Evolutionary conservation across 345 rosid species (phyloP).

Genomic region (Diplotaxis tenuifolia): DNA sequence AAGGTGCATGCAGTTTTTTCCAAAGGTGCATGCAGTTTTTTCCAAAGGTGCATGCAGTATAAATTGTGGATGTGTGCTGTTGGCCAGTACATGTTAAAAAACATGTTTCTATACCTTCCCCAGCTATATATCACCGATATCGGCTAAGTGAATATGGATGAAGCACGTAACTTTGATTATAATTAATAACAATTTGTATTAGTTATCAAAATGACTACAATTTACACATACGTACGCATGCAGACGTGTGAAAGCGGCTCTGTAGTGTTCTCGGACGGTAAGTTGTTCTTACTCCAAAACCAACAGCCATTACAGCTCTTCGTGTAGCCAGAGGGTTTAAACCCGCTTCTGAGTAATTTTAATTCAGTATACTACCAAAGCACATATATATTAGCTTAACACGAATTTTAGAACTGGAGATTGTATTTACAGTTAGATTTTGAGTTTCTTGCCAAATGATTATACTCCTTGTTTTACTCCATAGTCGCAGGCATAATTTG

Average conservation of each 20-base stretch:
- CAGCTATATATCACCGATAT: background rate
- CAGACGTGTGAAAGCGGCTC: conserved; percentile 20
- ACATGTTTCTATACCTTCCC: background rate
- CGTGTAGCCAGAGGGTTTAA: conserved; percentile 15
- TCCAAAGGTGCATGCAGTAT: background rate
- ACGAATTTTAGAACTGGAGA: background rate
- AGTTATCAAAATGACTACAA: background rate
- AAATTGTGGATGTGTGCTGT: background rate
- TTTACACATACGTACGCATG: background rate
- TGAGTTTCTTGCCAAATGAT: background rate
- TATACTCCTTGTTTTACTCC: background rate
- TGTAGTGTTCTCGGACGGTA: conserved; percentile 17
- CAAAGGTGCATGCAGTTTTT: background rate
- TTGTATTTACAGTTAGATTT: background rate
- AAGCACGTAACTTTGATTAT: conserved; percentile 5
- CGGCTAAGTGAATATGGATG: background rate
- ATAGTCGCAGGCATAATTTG: background rate
- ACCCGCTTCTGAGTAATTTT: background rate
- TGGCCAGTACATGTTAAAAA: background rate
- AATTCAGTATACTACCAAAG: background rate
- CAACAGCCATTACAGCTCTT: conserved; percentile 36
- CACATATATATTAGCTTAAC: background rate
- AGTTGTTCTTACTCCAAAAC: conserved; percentile 28
- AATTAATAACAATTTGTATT: background rate
- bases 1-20: too few relatives aligned